phyloP scores from a whole-genome alignment of 2,329 filamentous ascomycete species.

The Aspergillus brunneoviolaceus region DNA sequence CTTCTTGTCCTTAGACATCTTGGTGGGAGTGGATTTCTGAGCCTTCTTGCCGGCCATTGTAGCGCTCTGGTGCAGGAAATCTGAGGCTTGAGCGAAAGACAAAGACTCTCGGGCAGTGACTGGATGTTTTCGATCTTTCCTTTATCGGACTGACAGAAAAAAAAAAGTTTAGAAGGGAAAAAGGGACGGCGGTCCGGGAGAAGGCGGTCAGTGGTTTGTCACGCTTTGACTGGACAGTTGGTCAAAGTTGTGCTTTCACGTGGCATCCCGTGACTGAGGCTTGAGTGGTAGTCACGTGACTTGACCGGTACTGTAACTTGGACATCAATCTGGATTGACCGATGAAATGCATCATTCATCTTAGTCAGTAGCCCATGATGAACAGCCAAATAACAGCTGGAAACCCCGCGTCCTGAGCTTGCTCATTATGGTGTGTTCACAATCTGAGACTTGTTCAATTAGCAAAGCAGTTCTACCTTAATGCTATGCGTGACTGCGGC shows the following conservation, averaged over 20 bases:
- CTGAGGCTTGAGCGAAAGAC: not conserved
- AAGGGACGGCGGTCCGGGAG: slow-evolving; percentile 24
- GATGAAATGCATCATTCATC: no score
- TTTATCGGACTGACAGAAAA: slow-evolving; percentile 17
- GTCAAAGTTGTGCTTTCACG: slow-evolving; percentile 5
- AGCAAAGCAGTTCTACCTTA: no score
- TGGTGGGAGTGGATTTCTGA: slow-evolving; percentile 24
- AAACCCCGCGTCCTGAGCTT: no score
- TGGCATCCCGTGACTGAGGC: slow-evolving; percentile 17
- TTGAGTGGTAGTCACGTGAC: not conserved
- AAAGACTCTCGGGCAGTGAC: not conserved
- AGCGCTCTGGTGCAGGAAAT: not conserved
- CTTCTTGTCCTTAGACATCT: slow-evolving; percentile 28
- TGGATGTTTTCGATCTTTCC: not conserved
- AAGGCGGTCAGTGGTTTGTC: slow-evolving; percentile 25
- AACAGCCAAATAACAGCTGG: no score
- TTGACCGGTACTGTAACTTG: no score
- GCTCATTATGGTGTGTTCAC: no score
- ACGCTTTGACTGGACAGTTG: slow-evolving; percentile 23
- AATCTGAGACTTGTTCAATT: no score
- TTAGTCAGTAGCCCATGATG: no score
- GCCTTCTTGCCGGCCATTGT: slow-evolving; percentile 30
- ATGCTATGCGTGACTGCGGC: no score
- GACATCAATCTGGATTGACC: no score
- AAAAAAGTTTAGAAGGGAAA: slow-evolving; percentile 20